These are phyloP conservation scores for Fomitopsis pinicola DNA, from an alignment of 1,284 basidiomycete genomes.

Conservation along the genomic window DNA sequence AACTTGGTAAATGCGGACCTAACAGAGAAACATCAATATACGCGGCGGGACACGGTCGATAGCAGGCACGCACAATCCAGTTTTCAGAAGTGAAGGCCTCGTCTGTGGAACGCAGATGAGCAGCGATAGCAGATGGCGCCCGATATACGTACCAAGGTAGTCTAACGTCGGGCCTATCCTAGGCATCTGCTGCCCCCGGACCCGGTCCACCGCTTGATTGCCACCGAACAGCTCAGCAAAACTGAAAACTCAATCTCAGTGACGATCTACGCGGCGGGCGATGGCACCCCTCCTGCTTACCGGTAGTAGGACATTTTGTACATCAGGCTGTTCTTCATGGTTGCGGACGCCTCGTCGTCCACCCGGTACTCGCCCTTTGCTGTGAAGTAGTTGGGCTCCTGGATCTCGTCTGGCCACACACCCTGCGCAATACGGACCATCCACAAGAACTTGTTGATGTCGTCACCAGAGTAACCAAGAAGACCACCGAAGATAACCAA, in stretches of 20 bases:
- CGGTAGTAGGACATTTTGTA: constrained; percentile 98
- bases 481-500: constrained; percentile 97
- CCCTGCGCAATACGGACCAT: constrained; percentile 98
- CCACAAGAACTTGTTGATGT: constrained; percentile 99
- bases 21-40: constrained; percentile 5
- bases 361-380: constrained; percentile 92
- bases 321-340: constrained; percentile 98
- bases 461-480: constrained; percentile 96
- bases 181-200: constrained; percentile 80
- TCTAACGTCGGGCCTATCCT: constrained; percentile 78
- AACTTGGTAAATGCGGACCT: constrained; percentile 94
- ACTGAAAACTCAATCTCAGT: constrained; percentile 34
- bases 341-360: constrained; percentile 79
- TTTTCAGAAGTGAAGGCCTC: constrained; percentile 98
- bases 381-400: constrained; percentile 94
- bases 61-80: constrained; percentile 75
- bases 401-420: constrained; percentile 98
- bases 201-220: constrained; percentile 72
- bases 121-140: constrained; percentile 9
- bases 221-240: constrained; percentile 88
- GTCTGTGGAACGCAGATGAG: constrained; percentile 43
- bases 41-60: not conserved
- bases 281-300: constrained; percentile 36
- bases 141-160: constrained; percentile 63
- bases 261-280: constrained; percentile 4